Evolutionary conservation across 768 basidiomycete genomes (phyloP), one percentile per base, ranked within the genome.

Genomic region (Mycena metata): DNA sequence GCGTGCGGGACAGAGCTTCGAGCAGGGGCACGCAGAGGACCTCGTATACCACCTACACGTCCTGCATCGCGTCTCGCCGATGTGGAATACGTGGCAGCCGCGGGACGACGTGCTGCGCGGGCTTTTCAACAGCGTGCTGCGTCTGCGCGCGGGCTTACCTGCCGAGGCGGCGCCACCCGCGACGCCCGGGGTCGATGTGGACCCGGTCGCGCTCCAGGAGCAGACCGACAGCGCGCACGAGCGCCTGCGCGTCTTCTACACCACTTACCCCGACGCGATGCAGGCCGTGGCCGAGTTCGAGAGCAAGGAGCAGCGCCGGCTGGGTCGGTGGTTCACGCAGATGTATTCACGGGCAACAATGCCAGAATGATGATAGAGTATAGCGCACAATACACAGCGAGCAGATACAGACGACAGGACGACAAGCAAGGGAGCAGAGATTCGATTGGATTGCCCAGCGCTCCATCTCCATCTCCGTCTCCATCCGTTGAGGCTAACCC

Each of bases 61-160:
- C 42, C 81, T 94, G 5, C 87, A 89, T 70, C 85, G 88, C 66
- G 84, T 91, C 60, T 84, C 89, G 6, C 90, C 92, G 13, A 77
- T 83, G 24, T 91, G 90, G 88, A 85, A 88, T 52, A 75, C 80
- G 50, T 94, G 92, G 93, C 82, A 82, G 49, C 88, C 90, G n/a
- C 91, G 92, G 73, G 75, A 69, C 30, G 79, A 80, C 51, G 83
- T 88, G 7, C 75, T 91, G 60, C 76, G 78, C 2, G 72, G 87
- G 11, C 76, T 94, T 52, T 76, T 84, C 30, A 74, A 79, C 6
- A 86, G 85, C 2, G 70, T 90, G 13, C 72, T 77, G 17, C 83
- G 83, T 52, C 82, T 94, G 26, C 79, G 82, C 67, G 76, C 82
- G 13, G 92, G 92, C 4, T 79, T 77, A 45, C 73, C 84, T 36